Evolutionary conservation across 257 asterid species (phyloP).

Genomic region (Przewalskia tangutica): DNA sequence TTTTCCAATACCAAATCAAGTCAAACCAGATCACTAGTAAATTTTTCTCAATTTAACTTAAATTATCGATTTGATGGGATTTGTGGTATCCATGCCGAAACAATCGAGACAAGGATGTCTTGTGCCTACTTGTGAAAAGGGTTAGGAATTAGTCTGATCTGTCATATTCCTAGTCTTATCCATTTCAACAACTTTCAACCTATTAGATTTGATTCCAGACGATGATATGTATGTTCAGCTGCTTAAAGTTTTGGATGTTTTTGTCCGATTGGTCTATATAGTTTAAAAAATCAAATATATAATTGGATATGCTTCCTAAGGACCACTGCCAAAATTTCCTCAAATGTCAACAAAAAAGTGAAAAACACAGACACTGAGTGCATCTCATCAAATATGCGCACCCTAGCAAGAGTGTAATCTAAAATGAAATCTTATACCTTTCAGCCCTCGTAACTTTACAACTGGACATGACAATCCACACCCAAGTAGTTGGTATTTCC

Average conservation of each 20-base stretch:
- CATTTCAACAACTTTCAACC: not conserved
- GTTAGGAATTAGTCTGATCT: not conserved
- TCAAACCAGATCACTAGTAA: too few species aligned
- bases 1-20: too few species aligned
- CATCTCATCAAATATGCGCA: not conserved
- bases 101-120: not conserved
- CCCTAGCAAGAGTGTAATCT: not conserved
- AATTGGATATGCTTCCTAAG: not conserved
- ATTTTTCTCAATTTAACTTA: too few species aligned
- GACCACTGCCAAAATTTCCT: not conserved
- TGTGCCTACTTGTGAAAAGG: not conserved
- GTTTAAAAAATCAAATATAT: too few species aligned
- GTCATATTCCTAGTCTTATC: not conserved
- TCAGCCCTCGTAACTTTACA: not conserved
- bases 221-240: not conserved
- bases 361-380: not conserved
- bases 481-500: not conserved
- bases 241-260: not conserved
- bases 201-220: not conserved
- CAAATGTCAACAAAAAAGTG: not conserved
- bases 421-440: not conserved
- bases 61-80: too few species aligned
- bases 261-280: not conserved
- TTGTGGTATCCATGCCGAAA: too few species aligned
- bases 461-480: not conserved